Percentiles rank a stretch among this genome's conserved stretches.
These are phyloP conservation scores for Penicillium sp. DNA, from an alignment of 2,329 filamentous ascomycete species.

Conservation along the genomic window DNA sequence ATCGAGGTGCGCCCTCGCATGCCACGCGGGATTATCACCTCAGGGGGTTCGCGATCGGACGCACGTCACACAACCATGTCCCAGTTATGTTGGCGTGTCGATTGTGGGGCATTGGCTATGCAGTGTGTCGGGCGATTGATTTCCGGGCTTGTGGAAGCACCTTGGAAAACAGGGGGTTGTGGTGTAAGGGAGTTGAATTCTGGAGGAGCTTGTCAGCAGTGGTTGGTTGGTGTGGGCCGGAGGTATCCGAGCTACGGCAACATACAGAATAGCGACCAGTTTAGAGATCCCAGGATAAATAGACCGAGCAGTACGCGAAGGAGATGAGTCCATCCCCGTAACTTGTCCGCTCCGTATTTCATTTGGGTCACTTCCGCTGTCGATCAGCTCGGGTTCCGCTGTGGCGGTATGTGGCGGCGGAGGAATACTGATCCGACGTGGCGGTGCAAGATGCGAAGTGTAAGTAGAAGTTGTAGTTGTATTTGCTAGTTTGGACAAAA, in stretches of 20 bases:
- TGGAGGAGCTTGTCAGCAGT: conserved; percentile 16
- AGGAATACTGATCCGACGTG: conserved; percentile 33
- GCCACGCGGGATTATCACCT: conserved; percentile 24
- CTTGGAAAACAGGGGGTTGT: conserved; percentile 21
- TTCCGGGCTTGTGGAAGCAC: conserved; percentile 4
- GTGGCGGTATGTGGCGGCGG: conserved; percentile 21
- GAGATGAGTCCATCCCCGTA: conserved; percentile 13
- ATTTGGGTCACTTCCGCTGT: conserved; percentile 31
- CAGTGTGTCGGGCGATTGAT: neutral
- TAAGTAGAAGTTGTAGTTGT: neutral
- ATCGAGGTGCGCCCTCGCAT: conserved; percentile 22
- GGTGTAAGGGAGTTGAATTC: conserved; percentile 4
- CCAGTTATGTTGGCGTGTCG: conserved; percentile 13
- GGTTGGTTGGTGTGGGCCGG: neutral
- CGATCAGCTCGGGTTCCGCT: conserved; percentile 28
- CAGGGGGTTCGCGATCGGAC: conserved; percentile 23
- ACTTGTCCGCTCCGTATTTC: conserved; percentile 11
- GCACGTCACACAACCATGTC: conserved; percentile 34
- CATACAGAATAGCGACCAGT: neutral
- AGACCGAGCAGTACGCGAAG: conserved; percentile 3
- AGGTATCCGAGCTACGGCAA: neutral
- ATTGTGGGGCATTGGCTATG: conserved; percentile 25
- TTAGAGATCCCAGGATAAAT: neutral
- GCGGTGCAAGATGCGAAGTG: conserved; percentile 10
- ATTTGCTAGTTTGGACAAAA: neutral